Evolutionary conservation across 345 rosid species (phyloP), one percentile per base, ranked within the genome.

Genomic region (Melaleuca alternifolia): DNA sequence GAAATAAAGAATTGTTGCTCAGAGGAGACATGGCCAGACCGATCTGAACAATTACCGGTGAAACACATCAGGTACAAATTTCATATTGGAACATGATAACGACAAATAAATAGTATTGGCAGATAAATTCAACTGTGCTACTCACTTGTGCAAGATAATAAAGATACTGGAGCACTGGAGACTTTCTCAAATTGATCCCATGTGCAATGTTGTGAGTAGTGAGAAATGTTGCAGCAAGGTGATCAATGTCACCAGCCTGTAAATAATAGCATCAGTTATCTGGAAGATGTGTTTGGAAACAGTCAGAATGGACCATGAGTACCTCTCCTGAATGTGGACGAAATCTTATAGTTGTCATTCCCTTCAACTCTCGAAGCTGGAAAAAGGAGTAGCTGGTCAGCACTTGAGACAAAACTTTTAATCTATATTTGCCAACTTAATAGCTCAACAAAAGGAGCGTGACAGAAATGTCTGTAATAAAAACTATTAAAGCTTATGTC

Each of bases 311-410:
- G 83, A 56, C 30, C 23, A 88, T 7, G 59, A 85, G 54, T 90
- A 97, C 99, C 99, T 97, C 99, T 83, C 99, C 99, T 71, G 99
- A 95, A 89, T 97, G 99, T 56, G 98, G 99, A 7, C 99, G 92
- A 85, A 98, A 93, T 84, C 95, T 95, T 93, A 98, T 98, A 51
- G 99, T 98, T 44, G 98, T 93, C 99, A 98, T 93, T 87, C 99
- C 99, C 92, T 98, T 98, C 24, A 94, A 95, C 91, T 98, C 99
- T 9, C 99, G 98, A 90, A 98, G 99, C 99, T 96, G 95, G 86
- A 87, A 90, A 86, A 84, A 62, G 83, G 51, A 83, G 82, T 56
- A 77, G 85, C 56, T 79, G 81, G 83, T 87, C 54, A 91, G 85
- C 46, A 87, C 21, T 86, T 62, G 54, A 62, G 79, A 54, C 83